Evolutionary conservation across 257 asterid species (phyloP).

Genomic region (Salvia rosmarinus): DNA sequence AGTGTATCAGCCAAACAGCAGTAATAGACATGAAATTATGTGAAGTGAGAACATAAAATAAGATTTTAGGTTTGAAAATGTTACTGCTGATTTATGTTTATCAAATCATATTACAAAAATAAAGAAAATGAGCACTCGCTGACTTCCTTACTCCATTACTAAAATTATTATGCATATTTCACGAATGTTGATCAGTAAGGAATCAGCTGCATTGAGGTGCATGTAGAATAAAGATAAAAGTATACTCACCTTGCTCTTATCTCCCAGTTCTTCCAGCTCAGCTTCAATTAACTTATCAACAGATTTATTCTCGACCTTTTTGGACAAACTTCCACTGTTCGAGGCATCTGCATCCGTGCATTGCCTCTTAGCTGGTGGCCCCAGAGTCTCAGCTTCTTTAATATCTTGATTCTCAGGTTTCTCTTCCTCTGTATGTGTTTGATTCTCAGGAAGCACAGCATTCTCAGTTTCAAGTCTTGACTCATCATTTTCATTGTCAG

Average conservation of each 20-base stretch:
- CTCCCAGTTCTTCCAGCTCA: constrained; percentile 88
- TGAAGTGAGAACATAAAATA: neutral
- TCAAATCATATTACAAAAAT: neutral
- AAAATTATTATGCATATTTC: neutral
- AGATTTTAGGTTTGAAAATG: neutral
- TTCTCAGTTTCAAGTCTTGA: constrained; percentile 43
- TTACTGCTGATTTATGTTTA: neutral
- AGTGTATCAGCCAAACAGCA: constrained; percentile 12
- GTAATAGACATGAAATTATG: constrained; percentile 16
- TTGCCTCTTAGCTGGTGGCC: constrained; percentile 70
- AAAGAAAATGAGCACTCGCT: neutral
- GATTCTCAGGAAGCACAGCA: constrained; percentile 37
- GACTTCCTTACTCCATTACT: neutral
- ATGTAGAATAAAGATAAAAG: constrained; percentile 3
- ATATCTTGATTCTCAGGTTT: constrained; percentile 40
- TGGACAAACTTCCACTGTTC: constrained; percentile 34
- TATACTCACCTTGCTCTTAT: constrained; percentile 73
- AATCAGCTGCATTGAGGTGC: neutral
- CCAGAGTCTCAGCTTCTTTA: constrained; percentile 53
- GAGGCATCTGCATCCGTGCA: constrained; percentile 44
- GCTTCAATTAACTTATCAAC: constrained; percentile 83
- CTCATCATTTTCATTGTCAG: constrained; percentile 35
- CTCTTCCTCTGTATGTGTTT: constrained; percentile 42
- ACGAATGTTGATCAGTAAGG: no score
- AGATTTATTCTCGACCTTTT: constrained; percentile 57